A percentile compares a stretch with the other conserved stretches of the same genome.
Conservation (phyloP, 2,329 filamentous ascomycete species). For the Trichoderma sp. region DNA sequence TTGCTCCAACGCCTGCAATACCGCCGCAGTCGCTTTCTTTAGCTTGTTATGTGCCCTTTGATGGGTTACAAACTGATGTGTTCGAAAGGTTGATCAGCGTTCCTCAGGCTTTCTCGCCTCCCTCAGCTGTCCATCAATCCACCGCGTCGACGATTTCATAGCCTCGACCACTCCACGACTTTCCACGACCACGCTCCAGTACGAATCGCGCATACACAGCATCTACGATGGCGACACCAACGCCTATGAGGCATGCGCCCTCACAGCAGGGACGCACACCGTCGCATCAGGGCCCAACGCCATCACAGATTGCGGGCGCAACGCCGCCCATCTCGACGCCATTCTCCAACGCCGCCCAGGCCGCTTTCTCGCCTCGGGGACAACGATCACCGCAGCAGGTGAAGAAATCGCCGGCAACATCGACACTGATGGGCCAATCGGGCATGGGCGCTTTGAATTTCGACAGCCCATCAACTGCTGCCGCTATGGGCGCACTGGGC, state of each 20-base stretch:
- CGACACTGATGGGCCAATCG: constrained; percentile 48
- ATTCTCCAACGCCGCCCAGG: constrained; percentile 59
- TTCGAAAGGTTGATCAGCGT: not conserved
- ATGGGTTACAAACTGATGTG: constrained; percentile 17
- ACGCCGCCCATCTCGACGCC: constrained; percentile 69
- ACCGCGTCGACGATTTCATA: not conserved
- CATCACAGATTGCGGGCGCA: constrained; percentile 53
- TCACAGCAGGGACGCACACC: constrained; percentile 49
- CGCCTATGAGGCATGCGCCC: constrained; percentile 49
- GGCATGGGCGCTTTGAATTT: constrained; percentile 56
- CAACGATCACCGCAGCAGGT: constrained; percentile 63
- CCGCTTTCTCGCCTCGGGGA: constrained; percentile 61
- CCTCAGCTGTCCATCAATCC: not conserved
- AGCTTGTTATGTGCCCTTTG: not conserved
- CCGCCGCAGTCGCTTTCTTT: not conserved
- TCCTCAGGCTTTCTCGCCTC: constrained; percentile 17
- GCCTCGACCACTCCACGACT: not conserved
- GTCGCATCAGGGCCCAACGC: constrained; percentile 39
- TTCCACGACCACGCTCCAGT: constrained; percentile 8
- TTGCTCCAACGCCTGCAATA: not conserved
- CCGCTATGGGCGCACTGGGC: constrained; percentile 59
- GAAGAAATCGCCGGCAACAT: constrained; percentile 63
- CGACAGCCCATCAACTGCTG: constrained; percentile 65
- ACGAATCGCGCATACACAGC: not conserved
- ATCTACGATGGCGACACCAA: constrained; percentile 51